A percentile compares a stretch with the other conserved stretches of the same genome.
These are phyloP conservation scores for Lasiosphaeriaceae sp. DNA, from an alignment of 495 filamentous ascomycete genomes.

Conservation along the genomic window DNA sequence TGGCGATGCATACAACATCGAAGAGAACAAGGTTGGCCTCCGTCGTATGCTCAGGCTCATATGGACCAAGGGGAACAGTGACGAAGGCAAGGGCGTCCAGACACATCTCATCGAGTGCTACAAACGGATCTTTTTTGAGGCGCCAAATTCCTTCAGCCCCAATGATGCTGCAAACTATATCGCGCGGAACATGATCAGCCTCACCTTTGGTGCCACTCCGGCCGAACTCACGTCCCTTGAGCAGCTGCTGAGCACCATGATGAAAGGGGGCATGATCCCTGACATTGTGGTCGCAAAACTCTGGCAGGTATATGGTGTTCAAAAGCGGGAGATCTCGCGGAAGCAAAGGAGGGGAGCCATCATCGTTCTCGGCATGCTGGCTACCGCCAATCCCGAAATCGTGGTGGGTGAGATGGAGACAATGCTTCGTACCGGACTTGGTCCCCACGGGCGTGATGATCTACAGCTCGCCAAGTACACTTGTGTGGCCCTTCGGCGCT, in stretches of 20 bases:
- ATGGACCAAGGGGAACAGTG: conserved; percentile 99
- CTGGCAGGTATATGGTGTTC: conserved; percentile 95
- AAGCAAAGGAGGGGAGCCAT: conserved; percentile 91
- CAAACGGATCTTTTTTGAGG: conserved; percentile 91
- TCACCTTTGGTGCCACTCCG: conserved; percentile 91
- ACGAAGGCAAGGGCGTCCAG: conserved; percentile 98
- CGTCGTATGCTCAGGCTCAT: conserved; percentile 92
- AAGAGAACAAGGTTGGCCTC: conserved; percentile 85
- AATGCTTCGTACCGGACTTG: conserved; percentile 87
- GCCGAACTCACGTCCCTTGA: conserved; percentile 94
- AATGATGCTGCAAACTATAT: conserved; percentile 96
- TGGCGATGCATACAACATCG: conserved; percentile 89
- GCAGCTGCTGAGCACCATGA: conserved; percentile 94
- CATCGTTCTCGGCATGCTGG: conserved; percentile 96
- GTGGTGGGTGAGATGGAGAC: conserved; percentile 90
- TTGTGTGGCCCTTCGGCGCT: conserved; percentile 84
- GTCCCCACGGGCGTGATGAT: conserved; percentile 72
- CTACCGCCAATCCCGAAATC: conserved; percentile 85
- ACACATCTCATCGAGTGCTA: conserved; percentile 97
- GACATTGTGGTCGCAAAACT: conserved; percentile 86
- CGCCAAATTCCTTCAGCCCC: conserved; percentile 75
- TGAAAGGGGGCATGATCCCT: conserved; percentile 82
- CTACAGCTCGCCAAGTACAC: conserved; percentile 90
- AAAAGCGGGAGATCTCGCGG: conserved; percentile 86
- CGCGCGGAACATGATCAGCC: conserved; percentile 96